Conservation (phyloP, 2,329 filamentous ascomycete genomes). For the Fusarium praegraminearum region DNA sequence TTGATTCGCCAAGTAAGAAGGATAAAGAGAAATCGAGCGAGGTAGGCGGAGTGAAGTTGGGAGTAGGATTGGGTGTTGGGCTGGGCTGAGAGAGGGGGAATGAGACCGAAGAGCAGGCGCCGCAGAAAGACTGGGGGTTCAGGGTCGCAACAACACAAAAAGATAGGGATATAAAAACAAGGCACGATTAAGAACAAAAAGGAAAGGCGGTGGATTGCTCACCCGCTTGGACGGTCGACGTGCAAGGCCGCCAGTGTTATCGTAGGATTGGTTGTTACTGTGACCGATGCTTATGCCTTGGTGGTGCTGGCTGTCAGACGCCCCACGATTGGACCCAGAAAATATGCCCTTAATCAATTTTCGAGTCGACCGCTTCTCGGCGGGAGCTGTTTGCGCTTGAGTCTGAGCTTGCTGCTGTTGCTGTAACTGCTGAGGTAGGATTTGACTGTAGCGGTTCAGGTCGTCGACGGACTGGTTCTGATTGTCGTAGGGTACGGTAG, state of each 20-base stretch:
- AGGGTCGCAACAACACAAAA: conserved; percentile 31
- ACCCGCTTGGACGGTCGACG: conserved; percentile 70
- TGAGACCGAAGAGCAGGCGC: conserved; percentile 14
- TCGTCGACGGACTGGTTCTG: conserved; percentile 59
- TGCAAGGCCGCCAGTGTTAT: conserved; percentile 61
- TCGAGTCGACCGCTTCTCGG: conserved; percentile 64
- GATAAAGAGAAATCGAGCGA: conserved; percentile 6
- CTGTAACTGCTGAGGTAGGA: conserved; percentile 45
- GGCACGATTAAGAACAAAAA: conserved; percentile 55
- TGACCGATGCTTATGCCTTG: conserved; percentile 49
- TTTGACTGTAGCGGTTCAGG: conserved; percentile 48
- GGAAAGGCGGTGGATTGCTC: conserved; percentile 59
- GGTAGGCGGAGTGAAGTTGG: conserved; percentile 31
- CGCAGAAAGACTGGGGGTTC: conserved; percentile 24
- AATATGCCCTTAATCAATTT: conserved; percentile 68
- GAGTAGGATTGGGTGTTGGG: conserved; percentile 30
- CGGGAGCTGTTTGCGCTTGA: conserved; percentile 48
- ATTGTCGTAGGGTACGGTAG: conserved; percentile 50
- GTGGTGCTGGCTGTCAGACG: conserved; percentile 46
- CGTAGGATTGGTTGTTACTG: conserved; percentile 55
- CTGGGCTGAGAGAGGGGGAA: conserved; percentile 32
- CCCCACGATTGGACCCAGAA: conserved; percentile 54
- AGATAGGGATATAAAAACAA: conserved; percentile 41
- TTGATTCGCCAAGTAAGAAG: conserved; percentile 21
- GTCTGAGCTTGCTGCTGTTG: conserved; percentile 51